Evolutionary conservation across 2,329 filamentous ascomycete genomes (phyloP).

Genomic region (Claviceps arundinis): DNA sequence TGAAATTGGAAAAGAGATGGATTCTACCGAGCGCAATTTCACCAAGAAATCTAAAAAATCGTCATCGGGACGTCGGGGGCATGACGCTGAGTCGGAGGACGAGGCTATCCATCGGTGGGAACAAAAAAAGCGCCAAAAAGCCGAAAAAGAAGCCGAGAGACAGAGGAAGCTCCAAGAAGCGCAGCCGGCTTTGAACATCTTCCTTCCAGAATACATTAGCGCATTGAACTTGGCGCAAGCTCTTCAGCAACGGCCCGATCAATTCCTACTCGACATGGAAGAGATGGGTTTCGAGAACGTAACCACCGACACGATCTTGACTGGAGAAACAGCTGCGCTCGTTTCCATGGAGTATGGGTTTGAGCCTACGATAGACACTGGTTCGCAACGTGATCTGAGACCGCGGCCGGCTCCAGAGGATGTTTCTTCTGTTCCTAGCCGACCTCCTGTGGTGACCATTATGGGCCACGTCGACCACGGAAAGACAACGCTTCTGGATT

Average conservation of each 20-base stretch:
- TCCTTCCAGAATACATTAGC: slow-evolving; percentile 82
- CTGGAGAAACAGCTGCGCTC: slow-evolving; percentile 77
- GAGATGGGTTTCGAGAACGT: slow-evolving; percentile 85
- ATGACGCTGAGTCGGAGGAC: slow-evolving; percentile 26
- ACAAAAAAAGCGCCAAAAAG: slow-evolving; percentile 26
- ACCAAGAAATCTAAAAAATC: slow-evolving; percentile 14
- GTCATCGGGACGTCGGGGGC: slow-evolving; percentile 6
- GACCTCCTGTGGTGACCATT: slow-evolving; percentile 92
- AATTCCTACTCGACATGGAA: slow-evolving; percentile 63
- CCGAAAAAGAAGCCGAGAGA: slow-evolving; percentile 27
- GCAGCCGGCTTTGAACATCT: slow-evolving; percentile 45
- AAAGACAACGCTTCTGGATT: slow-evolving; percentile 93
- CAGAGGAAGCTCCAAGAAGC: slow-evolving; percentile 25
- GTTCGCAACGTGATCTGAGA: slow-evolving; percentile 54
- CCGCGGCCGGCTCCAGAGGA: slow-evolving; percentile 58
- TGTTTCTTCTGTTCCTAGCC: slow-evolving; percentile 49
- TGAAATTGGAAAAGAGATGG: slow-evolving; percentile 14
- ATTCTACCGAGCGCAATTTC: slow-evolving; percentile 8
- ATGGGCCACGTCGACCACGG: slow-evolving; percentile 99
- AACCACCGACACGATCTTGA: slow-evolving; percentile 70
- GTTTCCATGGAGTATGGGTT: slow-evolving; percentile 89
- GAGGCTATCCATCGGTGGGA: slow-evolving; percentile 23
- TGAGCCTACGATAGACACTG: slow-evolving; percentile 64
- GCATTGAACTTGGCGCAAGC: slow-evolving; percentile 69
- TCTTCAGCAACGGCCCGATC: slow-evolving; percentile 54